These are phyloP conservation scores for Irineochytrium annulatum DNA, from an alignment of 192 early-diverging fungal genomes.

Conservation along the genomic window DNA sequence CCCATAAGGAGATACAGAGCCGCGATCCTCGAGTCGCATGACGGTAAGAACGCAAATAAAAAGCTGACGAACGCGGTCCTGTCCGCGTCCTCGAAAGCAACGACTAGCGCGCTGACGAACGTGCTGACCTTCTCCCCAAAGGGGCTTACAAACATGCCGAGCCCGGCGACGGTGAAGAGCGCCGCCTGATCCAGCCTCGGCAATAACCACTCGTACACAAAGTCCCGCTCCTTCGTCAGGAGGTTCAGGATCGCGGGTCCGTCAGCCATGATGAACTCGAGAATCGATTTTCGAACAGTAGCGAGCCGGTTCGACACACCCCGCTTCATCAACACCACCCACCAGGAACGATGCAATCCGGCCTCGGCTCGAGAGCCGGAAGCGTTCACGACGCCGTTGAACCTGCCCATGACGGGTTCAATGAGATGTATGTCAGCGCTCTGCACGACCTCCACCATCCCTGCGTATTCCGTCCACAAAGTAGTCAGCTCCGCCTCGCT, in stretches of 20 bases:
- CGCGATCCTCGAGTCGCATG: slow-evolving; percentile 7
- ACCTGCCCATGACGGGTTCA: slow-evolving; percentile 45
- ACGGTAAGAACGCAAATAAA: not conserved
- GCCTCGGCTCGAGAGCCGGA: not conserved
- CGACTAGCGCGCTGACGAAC: slow-evolving; percentile 12
- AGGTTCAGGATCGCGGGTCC: not conserved
- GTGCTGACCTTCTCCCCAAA: slow-evolving; percentile 20
- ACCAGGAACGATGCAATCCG: slow-evolving; percentile 23
- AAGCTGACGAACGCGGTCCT: not conserved
- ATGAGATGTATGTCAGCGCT: slow-evolving; percentile 45
- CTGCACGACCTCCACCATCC: slow-evolving; percentile 44
- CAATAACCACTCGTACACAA: slow-evolving; percentile 9
- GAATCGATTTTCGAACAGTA: slow-evolving; percentile 17
- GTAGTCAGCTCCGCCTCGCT: slow-evolving; percentile 1
- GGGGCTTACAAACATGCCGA: slow-evolving; percentile 20
- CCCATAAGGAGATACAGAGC: slow-evolving; percentile 15
- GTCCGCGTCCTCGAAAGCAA: not conserved
- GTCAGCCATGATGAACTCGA: slow-evolving; percentile 20
- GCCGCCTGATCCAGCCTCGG: slow-evolving; percentile 14
- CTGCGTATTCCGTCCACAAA: slow-evolving; percentile 49
- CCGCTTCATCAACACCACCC: slow-evolving; percentile 19
- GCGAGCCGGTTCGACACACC: slow-evolving; percentile 21
- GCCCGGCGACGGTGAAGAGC: slow-evolving; percentile 25
- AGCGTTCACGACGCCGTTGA: slow-evolving; percentile 19
- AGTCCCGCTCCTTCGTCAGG: not conserved